phyloP scores from a whole-genome alignment of 257 asterid genomes.

The Cordia subcordata region DNA sequence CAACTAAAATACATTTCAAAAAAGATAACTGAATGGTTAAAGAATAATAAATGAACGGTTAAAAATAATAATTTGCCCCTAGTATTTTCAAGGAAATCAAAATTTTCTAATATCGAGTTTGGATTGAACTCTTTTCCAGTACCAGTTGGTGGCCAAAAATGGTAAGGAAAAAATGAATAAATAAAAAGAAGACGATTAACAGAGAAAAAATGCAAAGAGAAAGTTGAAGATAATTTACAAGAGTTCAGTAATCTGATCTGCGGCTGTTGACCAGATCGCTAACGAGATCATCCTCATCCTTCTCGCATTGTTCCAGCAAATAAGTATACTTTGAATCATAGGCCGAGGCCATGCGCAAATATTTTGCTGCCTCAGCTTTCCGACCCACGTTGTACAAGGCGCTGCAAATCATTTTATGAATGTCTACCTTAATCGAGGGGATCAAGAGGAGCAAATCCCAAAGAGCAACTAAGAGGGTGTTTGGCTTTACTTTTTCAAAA shows the following conservation, averaged over 20 bases:
- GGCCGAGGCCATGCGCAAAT: slow-evolving; percentile 54
- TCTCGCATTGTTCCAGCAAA: slow-evolving; percentile 44
- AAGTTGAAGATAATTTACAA: not conserved
- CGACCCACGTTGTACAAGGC: slow-evolving; percentile 45
- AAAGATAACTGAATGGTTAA: too few relatives aligned
- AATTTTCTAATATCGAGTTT: too few relatives aligned
- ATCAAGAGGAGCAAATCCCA: too few relatives aligned
- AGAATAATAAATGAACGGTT: too few relatives aligned
- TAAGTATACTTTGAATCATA: slow-evolving; percentile 47
- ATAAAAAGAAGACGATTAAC: not conserved
- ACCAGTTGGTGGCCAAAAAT: not conserved
- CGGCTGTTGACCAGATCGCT: slow-evolving; percentile 47
- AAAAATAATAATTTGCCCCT: too few relatives aligned
- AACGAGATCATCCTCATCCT: slow-evolving; percentile 43
- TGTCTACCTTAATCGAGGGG: too few relatives aligned
- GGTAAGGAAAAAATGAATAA: not conserved
- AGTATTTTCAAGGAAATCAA: too few relatives aligned
- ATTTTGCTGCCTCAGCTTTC: slow-evolving; percentile 55
- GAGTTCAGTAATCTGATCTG: slow-evolving; percentile 35
- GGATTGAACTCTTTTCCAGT: too few relatives aligned
- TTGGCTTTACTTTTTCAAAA: too few relatives aligned
- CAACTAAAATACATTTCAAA: too few relatives aligned
- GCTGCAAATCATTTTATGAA: slow-evolving; percentile 23
- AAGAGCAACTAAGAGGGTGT: too few relatives aligned
- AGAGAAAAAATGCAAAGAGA: not conserved